Evolutionary conservation across 345 rosid species (phyloP), one percentile per base, ranked within the genome.

Genomic region (Melastoma malabathricum): DNA sequence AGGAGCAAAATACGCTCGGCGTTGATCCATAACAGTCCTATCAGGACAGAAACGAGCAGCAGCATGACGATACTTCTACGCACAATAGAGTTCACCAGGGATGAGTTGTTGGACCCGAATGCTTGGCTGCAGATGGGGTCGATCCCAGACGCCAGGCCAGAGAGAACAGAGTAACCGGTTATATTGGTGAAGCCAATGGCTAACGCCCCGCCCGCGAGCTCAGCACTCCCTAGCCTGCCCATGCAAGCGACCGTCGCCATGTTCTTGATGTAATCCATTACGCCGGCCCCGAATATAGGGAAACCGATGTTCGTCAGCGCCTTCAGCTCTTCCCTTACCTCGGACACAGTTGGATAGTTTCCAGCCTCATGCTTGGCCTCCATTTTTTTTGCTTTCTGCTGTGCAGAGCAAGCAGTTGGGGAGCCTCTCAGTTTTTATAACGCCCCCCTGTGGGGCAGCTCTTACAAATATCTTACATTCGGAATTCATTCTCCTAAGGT

Each of bases 141-240:
- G 96, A 90, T 86, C 38, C 98, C 96, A 70, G 68, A 72, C 25
- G 98, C 94, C 3, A 90, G 68, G 31, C 98, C 98, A 0, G 92
- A 83, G 7, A 90, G 72, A 50, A 90, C 84, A 0, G 98, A 86
- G 61, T 90, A 86, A 49, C 98, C 98, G 5, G 89, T 86, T 58
- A 90, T 81, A 74, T 90, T 90, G 50, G 94, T 80, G 79, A 90
- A 84, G 18, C 98, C 96, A 13, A 86, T 69, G 29, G 98, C 94
- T 43, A 90, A 67, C 3, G 96, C 86, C 13, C 98, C 98, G 1
- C 92, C 94, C 0, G 98, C 98, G 0, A 90, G 86, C 71, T 90
- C 98, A 1, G 86, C 79, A 49, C 84, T 81, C 39, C 98, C 98
- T 1, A 90, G 73, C 9, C 82, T 77, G 17, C 98, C 96, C 89